These are phyloP conservation scores for Larix kaempferi DNA, from an alignment of 75 land plant species.

Conservation along the genomic window DNA sequence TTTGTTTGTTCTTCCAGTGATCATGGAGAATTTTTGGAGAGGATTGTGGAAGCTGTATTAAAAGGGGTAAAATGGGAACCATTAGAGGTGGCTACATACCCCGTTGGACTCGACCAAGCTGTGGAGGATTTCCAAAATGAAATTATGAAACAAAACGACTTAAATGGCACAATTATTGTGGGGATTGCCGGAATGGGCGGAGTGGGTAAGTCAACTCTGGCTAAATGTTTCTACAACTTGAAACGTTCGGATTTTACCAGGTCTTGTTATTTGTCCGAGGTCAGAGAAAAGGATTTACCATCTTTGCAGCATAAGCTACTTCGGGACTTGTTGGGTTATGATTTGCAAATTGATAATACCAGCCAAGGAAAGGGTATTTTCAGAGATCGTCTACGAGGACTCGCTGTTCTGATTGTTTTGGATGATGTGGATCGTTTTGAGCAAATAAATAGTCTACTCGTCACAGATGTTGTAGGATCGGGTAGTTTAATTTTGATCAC, in stretches of 20 bases:
- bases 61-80: too few relatives aligned
- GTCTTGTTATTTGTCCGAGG: background rate
- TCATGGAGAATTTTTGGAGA: too few relatives aligned
- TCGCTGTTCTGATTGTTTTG: background rate
- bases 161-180: background rate
- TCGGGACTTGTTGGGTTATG: background rate
- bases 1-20: too few relatives aligned
- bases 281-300: background rate
- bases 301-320: slow-evolving; percentile 3
- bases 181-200: background rate
- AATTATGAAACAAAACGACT: background rate
- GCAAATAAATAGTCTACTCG: background rate
- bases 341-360: background rate
- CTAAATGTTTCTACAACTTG: background rate
- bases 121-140: too few relatives aligned
- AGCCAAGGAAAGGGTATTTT: background rate
- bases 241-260: background rate
- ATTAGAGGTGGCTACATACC: too few relatives aligned
- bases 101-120: too few relatives aligned
- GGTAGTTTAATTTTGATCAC: background rate
- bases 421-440: background rate
- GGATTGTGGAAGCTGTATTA: too few relatives aligned
- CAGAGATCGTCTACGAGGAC: background rate
- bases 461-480: background rate
- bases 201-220: background rate